Percentiles rank a stretch among this genome's conserved stretches.
These are phyloP conservation scores for Wickerhamomyces hampshirensis DNA, from an alignment of 805 yeast genomes.

Conservation along the genomic window DNA sequence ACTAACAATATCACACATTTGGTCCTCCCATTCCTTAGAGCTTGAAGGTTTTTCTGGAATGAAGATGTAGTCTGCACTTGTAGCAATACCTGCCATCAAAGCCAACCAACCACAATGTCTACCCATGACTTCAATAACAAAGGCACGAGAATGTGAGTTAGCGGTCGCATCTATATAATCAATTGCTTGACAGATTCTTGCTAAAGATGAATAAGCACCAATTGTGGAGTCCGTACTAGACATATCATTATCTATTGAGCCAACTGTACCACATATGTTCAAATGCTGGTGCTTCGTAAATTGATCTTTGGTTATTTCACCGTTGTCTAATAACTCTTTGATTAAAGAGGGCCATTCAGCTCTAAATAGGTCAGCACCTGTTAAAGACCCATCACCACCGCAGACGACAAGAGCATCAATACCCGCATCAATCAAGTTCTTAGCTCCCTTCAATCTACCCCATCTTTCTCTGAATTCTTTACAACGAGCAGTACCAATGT, in stretches of 20 bases:
- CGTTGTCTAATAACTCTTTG: conserved; percentile 44
- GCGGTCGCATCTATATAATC: conserved; percentile 86
- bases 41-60: conserved; percentile 78
- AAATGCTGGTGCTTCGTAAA: conserved; percentile 47
- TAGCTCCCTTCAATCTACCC: conserved; percentile 61
- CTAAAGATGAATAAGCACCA: conserved; percentile 76
- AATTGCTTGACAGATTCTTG: conserved; percentile 66
- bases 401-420: conserved; percentile 76
- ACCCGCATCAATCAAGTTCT: conserved; percentile 63
- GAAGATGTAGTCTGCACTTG: conserved; percentile 76
- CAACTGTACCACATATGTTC: conserved; percentile 71
- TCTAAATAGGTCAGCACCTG: conserved; percentile 78
- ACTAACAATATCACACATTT: conserved; percentile 56
- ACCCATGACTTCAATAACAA: conserved; percentile 85
- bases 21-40: conserved; percentile 58
- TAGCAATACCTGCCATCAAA: conserved; percentile 72
- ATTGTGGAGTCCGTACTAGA: conserved; percentile 80
- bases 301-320: conserved; percentile 42
- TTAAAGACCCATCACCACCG: conserved; percentile 81
- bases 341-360: conserved; percentile 73
- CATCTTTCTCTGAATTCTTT: conserved; percentile 58
- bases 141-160: conserved; percentile 76
- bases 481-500: conserved; percentile 76
- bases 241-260: conserved; percentile 85
- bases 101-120: conserved; percentile 90